These are phyloP conservation scores for Xanthoconium purpureum DNA, from an alignment of 768 basidiomycete genomes.

Conservation along the genomic window DNA sequence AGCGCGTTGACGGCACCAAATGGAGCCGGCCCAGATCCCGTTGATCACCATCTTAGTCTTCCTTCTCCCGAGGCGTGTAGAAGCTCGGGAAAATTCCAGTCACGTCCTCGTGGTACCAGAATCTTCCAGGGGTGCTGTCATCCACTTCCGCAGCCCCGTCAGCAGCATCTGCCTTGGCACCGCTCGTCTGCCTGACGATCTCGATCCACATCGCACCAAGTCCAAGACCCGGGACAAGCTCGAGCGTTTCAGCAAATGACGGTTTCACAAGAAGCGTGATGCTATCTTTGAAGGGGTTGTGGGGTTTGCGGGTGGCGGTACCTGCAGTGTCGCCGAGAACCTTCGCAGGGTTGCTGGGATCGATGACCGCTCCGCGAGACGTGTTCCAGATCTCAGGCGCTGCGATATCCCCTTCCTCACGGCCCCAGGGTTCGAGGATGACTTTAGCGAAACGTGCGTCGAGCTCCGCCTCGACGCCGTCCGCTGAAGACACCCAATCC, in stretches of 20 bases:
- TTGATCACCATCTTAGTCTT: background rate
- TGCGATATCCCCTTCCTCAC: constrained; percentile 38
- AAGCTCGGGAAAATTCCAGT: constrained; percentile 54
- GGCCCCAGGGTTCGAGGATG: constrained; percentile 54
- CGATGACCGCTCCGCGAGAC: constrained; percentile 38
- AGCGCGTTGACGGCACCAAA: background rate
- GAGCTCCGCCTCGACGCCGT: constrained; percentile 46
- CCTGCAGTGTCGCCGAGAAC: constrained; percentile 2
- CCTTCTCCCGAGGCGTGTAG: constrained; percentile 31
- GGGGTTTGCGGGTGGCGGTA: constrained; percentile 26
- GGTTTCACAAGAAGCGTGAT: constrained; percentile 59
- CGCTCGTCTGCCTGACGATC: constrained; percentile 41
- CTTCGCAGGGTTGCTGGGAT: constrained; percentile 17
- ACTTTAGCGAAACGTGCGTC: constrained; percentile 46
- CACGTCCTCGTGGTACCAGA: constrained; percentile 63
- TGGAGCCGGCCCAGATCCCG: background rate
- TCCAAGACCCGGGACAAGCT: constrained; percentile 49
- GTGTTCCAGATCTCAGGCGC: constrained; percentile 34
- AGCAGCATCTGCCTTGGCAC: background rate
- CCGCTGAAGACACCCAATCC: constrained; percentile 21
- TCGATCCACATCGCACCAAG: constrained; percentile 69
- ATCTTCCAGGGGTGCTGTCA: constrained; percentile 17
- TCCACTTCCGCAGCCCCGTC: constrained; percentile 8
- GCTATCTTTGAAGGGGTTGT: constrained; percentile 53
- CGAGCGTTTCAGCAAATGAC: constrained; percentile 39